Percentiles rank a stretch among this genome's conserved stretches.
Conservation (phyloP, 1,284 basidiomycete species). For the Irpex sp. region DNA sequence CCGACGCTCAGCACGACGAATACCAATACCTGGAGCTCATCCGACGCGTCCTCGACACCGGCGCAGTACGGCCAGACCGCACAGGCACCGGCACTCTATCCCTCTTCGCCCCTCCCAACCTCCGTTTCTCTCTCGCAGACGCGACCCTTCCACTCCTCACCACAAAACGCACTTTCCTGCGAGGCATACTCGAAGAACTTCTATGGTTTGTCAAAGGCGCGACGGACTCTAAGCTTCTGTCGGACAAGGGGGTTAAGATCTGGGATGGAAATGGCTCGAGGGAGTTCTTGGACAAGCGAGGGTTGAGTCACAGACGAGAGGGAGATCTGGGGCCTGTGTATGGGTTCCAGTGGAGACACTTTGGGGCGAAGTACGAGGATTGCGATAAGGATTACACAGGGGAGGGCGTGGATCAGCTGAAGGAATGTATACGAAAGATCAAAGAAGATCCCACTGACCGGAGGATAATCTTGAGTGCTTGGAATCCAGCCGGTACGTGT, state of each 20-base stretch:
- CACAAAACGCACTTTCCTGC: conserved; percentile 91
- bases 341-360: conserved; percentile 98
- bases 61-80: conserved; percentile 78
- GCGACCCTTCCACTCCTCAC: conserved; percentile 83
- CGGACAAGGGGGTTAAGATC: conserved; percentile 86
- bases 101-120: conserved; percentile 81
- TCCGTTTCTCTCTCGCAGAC: conserved; percentile 81
- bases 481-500: conserved; percentile 91
- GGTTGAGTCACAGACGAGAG: conserved; percentile 77
- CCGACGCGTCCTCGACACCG: conserved; percentile 63
- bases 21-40: conserved; percentile 84
- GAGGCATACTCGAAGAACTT: conserved; percentile 91
- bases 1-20: conserved; percentile 58
- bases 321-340: conserved; percentile 97
- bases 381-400: conserved; percentile 82
- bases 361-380: conserved; percentile 85
- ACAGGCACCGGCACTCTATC: conserved; percentile 91
- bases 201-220: conserved; percentile 91
- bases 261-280: conserved; percentile 97
- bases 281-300: conserved; percentile 82
- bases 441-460: conserved; percentile 91
- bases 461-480: conserved; percentile 93
- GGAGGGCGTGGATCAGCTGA: conserved; percentile 91
- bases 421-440: conserved; percentile 88
- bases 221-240: conserved; percentile 79